Evolutionary conservation across 1,139 yeast genomes (phyloP), one percentile per base, ranked within the genome.

Genomic region (Wickerhamomyces sp.): DNA sequence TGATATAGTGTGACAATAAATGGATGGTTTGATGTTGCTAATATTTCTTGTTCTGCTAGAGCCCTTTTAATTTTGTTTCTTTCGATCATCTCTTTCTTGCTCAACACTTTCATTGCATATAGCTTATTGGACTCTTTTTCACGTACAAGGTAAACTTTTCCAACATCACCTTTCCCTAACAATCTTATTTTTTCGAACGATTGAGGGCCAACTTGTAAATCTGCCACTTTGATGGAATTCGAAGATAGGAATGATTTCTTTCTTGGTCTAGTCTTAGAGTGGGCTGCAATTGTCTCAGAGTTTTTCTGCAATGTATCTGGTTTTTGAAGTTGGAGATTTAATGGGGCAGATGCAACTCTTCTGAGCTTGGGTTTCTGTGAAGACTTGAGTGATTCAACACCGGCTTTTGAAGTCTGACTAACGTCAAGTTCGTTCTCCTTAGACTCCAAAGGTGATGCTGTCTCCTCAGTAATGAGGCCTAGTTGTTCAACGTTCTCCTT

Each of bases 131-230:
- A 71, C 34, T 70, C 67, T 59, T 84, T 87, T 55, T 94, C 97
- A 41, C 86, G 76, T 5, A 92, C 98, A 33, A 94, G 66, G 54
- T 84, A 94, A 17, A 94, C 99, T 59, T 89, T 89, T 5, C 99
- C 99, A 31, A 94, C 98, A 56, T 94, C 99, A 38, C 99, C 99
- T 58, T 88, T 88, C 5, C 99, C 99, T 40, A 94, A 67, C 24
- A 92, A 65, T 49, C 88, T 78, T 43, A 94, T 77, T 59, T 89
- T 92, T 51, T 90, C 96, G 61, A 94, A 94, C 29, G 92, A 84
- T 39, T 77, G 74, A 2, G 95, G 95, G 4, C 84, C 77, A 10
- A 94, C 99, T 40, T 51, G 54, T 6, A 54, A 36, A 31, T 49
- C 56, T 7, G 56, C 42, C 3, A 48, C 44, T 34, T 53, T 54